A percentile compares a stretch with the other conserved stretches of the same genome.
phyloP scores from a whole-genome alignment of 1,284 basidiomycete genomes.

The Ustilago esculenta region DNA sequence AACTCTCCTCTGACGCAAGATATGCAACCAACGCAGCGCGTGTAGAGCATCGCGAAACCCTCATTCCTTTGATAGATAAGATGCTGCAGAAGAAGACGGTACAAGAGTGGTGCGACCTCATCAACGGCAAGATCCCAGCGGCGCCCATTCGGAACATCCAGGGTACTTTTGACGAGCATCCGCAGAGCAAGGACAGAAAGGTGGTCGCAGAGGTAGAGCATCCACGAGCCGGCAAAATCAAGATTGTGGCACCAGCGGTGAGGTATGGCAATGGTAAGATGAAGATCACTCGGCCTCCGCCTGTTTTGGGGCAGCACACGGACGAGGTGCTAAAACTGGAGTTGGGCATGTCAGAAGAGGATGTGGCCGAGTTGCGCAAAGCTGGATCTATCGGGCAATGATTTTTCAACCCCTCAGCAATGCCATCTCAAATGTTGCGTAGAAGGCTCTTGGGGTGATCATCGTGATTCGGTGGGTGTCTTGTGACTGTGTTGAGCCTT shows the following conservation, averaged over 20 bases:
- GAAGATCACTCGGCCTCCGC: slow-evolving; percentile 56
- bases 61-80: slow-evolving; percentile 78
- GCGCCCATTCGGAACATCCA: slow-evolving; percentile 82
- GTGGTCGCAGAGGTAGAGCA: slow-evolving; percentile 74
- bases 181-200: slow-evolving; percentile 78
- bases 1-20: slow-evolving; percentile 24
- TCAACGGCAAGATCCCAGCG: slow-evolving; percentile 55
- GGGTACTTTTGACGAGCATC: slow-evolving; percentile 85
- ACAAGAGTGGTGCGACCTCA: slow-evolving; percentile 52
- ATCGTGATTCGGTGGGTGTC: no score
- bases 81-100: slow-evolving; percentile 59
- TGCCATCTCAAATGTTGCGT: no score
- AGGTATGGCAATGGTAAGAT: slow-evolving; percentile 82
- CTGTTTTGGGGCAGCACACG: slow-evolving; percentile 68
- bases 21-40: slow-evolving; percentile 74
- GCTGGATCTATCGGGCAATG: slow-evolving; percentile 51
- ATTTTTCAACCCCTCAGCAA: no score
- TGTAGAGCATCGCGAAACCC: slow-evolving; percentile 78
- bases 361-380: slow-evolving; percentile 72
- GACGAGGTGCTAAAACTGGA: slow-evolving; percentile 70
- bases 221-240: slow-evolving; percentile 81
- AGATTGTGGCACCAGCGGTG: slow-evolving; percentile 85
- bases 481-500: no score
- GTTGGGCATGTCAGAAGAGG: slow-evolving; percentile 74
- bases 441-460: no score